A percentile compares a stretch with the other conserved stretches of the same genome.
Evolutionary conservation across 768 basidiomycete species (phyloP).

Genomic region (Cantharellus cinnabarinus): DNA sequence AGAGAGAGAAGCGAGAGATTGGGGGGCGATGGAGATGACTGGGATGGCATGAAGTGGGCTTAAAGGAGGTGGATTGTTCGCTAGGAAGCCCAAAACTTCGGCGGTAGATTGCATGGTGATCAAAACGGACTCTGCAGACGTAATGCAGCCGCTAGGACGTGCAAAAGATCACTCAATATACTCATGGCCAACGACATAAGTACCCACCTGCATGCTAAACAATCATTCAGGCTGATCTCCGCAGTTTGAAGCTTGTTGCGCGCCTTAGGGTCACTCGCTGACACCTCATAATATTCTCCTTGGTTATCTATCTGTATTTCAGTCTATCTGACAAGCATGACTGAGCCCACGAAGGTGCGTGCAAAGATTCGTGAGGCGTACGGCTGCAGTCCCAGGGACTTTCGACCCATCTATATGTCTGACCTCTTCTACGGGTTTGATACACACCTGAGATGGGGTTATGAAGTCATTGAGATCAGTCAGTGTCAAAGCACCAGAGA

Average conservation of each 20-base stretch:
- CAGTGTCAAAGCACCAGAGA: conserved; percentile 79
- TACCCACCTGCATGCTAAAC: conserved; percentile 86
- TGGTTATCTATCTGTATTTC: conserved; percentile 75
- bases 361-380: conserved; percentile 12
- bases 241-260: conserved; percentile 66
- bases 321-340: conserved; percentile 32
- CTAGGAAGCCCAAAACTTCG: conserved; percentile 70
- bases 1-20: conserved; percentile 64
- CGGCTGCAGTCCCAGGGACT: conserved; percentile 25
- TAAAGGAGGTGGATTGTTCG: conserved; percentile 26
- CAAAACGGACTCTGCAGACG: conserved; percentile 90
- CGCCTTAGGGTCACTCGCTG: conserved; percentile 7
- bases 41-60: conserved; percentile 31
- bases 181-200: neutral
- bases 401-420: conserved; percentile 23
- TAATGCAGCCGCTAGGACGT: conserved; percentile 72
- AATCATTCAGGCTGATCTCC: conserved; percentile 91
- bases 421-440: conserved; percentile 67
- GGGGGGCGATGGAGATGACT: conserved; percentile 76
- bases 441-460: conserved; percentile 88
- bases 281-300: conserved; percentile 77
- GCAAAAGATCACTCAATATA: neutral
- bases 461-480: conserved; percentile 96
- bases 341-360: conserved; percentile 3
- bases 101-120: conserved; percentile 90